Base-by-base conservation (phyloP, 2,329 filamentous ascomycete species). In the Penicillium fuscoglaucum region DNA sequence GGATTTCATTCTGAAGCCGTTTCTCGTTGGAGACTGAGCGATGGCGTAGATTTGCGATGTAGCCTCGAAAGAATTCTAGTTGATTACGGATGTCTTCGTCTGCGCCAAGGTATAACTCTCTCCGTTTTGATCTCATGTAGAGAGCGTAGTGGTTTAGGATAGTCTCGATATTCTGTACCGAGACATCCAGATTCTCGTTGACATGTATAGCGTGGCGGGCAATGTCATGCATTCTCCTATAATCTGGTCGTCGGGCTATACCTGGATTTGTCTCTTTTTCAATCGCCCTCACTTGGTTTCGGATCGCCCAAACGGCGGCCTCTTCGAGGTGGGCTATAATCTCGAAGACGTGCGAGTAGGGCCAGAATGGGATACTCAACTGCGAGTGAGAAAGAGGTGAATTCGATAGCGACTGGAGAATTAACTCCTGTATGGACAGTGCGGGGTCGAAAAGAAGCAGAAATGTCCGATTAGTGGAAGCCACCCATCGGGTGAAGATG, bases 401-500 rank as follows among this genome's bases (percentile, higher is more conserved):
- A 4, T 52, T 26, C 1, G 26, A 43, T 12, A 31, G n/a, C 12
- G 13, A 31, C 17, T 24, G 26, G 28, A 15, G 13, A 7, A 29
- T 21, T 24, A 15, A n/a, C 10, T 49, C 19, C 19, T 4, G 19
- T 35, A 12, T 6, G 26, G 10, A 19, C 7, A 17, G 8, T 43
- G 13, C 7, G 3, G 50, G 40, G 9, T 44, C 50, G 40, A 52
- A 52, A 21, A 52, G 13, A 4, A 52, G 29, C 19, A 52, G 6
- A 3, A 33, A 15, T n/a, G 50, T 52, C 15, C n/a, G 50, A 7
- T 44, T 44, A 31, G 29, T 6, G 3, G 50, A 43, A 10, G n/a
- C 6, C 2, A 43, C 10, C 50, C 50, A 52, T 26, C 50, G 40
- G 0, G 58, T 65, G 39, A 63, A 65, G 15, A 61, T 21, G 9